Conservation (phyloP, 441 rosid genomes). For the Capsella rubella region DNA sequence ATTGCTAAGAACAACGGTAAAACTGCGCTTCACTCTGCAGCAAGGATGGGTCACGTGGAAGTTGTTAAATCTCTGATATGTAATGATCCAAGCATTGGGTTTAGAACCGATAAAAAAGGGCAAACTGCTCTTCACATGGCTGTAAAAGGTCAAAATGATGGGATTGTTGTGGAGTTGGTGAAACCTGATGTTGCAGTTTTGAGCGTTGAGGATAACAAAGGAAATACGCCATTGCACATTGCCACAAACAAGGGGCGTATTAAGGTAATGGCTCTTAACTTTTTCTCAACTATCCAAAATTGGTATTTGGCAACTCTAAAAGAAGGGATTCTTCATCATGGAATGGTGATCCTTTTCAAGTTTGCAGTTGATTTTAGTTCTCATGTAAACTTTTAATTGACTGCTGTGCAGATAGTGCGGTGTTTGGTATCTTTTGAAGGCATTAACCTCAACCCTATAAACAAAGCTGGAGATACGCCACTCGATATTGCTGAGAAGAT, state of each 20-base stretch:
- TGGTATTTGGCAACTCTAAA: neutral
- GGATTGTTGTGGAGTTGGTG: conserved; percentile 77
- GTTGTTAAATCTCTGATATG: conserved; percentile 71
- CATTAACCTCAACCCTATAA: conserved; percentile 66
- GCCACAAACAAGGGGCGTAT: conserved; percentile 81
- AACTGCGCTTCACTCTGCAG: conserved; percentile 94
- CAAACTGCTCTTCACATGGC: conserved; percentile 99
- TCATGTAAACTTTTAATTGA: conserved; percentile 25
- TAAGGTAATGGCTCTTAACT: conserved; percentile 55
- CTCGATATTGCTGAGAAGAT: conserved; percentile 84
- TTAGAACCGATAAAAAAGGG: conserved; percentile 86
- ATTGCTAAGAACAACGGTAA: conserved; percentile 94
- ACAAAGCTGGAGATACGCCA: conserved; percentile 92
- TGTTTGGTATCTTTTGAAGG: conserved; percentile 77
- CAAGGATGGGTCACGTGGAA: conserved; percentile 96
- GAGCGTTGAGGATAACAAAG: conserved; percentile 77
- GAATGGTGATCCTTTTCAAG: conserved; percentile 22
- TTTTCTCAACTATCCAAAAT: neutral
- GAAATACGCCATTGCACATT: conserved; percentile 87
- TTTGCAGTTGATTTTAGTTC: conserved; percentile 4
- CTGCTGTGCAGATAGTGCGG: conserved; percentile 68
- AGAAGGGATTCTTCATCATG: conserved; percentile 12
- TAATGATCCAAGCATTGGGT: conserved; percentile 85
- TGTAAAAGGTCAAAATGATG: conserved; percentile 91
- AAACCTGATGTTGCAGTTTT: conserved; percentile 74